Conservation (phyloP, 768 basidiomycete species). For the Trametes meyenii region DNA sequence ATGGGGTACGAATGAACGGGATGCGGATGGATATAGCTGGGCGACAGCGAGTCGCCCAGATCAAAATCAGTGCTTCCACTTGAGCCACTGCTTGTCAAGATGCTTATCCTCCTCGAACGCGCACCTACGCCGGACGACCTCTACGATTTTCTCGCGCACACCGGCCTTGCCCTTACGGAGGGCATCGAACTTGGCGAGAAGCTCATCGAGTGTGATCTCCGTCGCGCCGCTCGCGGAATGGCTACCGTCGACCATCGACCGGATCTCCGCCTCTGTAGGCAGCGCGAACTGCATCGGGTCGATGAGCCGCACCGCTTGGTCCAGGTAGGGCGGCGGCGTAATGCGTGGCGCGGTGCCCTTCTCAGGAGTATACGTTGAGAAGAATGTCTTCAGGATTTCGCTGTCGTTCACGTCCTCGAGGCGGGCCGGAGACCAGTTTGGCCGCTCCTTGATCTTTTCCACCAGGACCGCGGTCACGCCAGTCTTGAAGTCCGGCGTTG, state of each 20-base stretch:
- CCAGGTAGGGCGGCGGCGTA: constrained; percentile 30
- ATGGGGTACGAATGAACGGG: neutral
- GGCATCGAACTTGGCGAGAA: constrained; percentile 57
- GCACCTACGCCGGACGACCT: constrained; percentile 74
- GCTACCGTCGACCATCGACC: constrained; percentile 63
- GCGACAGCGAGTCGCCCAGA: neutral
- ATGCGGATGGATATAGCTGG: neutral
- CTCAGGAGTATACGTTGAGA: constrained; percentile 55
- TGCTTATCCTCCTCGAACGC: constrained; percentile 54
- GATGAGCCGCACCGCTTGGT: constrained; percentile 29
- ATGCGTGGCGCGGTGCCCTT: constrained; percentile 29
- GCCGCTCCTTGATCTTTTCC: constrained; percentile 53
- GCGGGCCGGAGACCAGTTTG: constrained; percentile 72
- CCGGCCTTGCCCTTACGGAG: constrained; percentile 56
- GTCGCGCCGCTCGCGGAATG: constrained; percentile 63
- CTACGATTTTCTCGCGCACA: constrained; percentile 73
- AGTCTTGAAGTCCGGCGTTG: constrained; percentile 79
- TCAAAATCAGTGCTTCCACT: constrained; percentile 52
- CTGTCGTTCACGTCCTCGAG: constrained; percentile 59
- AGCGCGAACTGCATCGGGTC: constrained; percentile 52
- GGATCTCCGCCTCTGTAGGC: constrained; percentile 79
- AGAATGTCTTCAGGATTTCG: constrained; percentile 67
- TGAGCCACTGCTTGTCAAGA: constrained; percentile 57
- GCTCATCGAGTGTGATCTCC: constrained; percentile 62
- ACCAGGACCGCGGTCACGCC: constrained; percentile 76